phyloP scores from a whole-genome alignment of 768 basidiomycete genomes.

The Steccherinum ochraceum region DNA sequence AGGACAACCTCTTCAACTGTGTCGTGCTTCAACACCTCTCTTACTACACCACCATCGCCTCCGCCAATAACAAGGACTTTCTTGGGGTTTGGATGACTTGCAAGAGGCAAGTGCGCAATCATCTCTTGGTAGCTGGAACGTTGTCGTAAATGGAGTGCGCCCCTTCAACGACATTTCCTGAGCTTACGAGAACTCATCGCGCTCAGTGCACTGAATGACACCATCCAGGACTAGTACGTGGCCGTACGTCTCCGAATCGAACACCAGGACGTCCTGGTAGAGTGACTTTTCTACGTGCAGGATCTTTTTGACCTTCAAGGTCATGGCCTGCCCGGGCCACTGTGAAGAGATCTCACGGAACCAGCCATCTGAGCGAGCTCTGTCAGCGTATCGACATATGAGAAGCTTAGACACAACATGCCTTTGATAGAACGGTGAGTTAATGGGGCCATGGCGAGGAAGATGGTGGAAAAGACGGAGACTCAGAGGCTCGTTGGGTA shows the following conservation, averaged over 20 bases:
- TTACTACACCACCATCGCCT: slow-evolving; percentile 96
- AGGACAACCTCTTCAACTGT: slow-evolving; percentile 88
- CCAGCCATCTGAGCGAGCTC: slow-evolving; percentile 76
- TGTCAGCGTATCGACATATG: background rate
- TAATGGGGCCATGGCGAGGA: slow-evolving; percentile 28
- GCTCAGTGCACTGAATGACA: slow-evolving; percentile 94
- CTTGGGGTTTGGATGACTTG: slow-evolving; percentile 93
- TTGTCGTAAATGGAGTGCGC: background rate
- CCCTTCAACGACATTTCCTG: background rate
- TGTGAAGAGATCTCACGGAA: slow-evolving; percentile 92
- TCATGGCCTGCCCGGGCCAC: slow-evolving; percentile 98
- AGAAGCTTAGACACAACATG: slow-evolving; percentile 2
- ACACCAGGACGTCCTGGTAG: slow-evolving; percentile 97
- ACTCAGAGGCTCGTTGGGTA: too few relatives aligned
- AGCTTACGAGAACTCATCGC: slow-evolving; percentile 95
- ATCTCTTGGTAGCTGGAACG: slow-evolving; percentile 88
- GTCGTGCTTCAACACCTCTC: slow-evolving; percentile 93
- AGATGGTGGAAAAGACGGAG: too few relatives aligned
- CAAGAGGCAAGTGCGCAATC: slow-evolving; percentile 96
- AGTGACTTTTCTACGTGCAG: slow-evolving; percentile 89
- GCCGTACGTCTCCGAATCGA: slow-evolving; percentile 94
- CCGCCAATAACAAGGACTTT: slow-evolving; percentile 97
- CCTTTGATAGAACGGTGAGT: slow-evolving; percentile 33
- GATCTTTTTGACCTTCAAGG: slow-evolving; percentile 91
- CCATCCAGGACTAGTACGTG: slow-evolving; percentile 95